These are phyloP conservation scores for Fragilaria crotonensis DNA, from an alignment of 108 stramenopile species.

Conservation along the genomic window DNA sequence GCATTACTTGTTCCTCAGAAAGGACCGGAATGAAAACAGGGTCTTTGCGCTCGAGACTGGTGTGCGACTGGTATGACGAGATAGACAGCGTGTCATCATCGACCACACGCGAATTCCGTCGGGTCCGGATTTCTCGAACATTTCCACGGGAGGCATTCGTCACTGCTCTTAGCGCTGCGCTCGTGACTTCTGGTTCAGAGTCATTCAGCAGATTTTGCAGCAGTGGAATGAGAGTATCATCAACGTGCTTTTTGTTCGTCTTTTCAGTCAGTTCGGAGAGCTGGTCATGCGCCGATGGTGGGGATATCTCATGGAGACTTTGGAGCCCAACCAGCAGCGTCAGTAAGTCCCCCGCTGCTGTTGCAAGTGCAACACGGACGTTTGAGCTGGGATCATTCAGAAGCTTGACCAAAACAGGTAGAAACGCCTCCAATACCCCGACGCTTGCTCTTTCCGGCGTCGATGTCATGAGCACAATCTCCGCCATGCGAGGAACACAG, in stretches of 20 bases:
- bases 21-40: slow-evolving; percentile 84
- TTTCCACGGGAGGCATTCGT: slow-evolving; percentile 80
- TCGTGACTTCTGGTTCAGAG: slow-evolving; percentile 77
- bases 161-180: slow-evolving; percentile 82
- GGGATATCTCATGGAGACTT: slow-evolving; percentile 24
- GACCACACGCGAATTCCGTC: slow-evolving; percentile 19
- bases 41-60: slow-evolving; percentile 44
- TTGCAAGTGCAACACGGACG: slow-evolving; percentile 73
- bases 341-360: slow-evolving; percentile 76
- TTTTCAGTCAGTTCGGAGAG: no score
- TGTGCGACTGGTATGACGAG: slow-evolving; percentile 56
- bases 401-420: slow-evolving; percentile 72
- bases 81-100: slow-evolving; percentile 68
- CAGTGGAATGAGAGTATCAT: slow-evolving; percentile 76
- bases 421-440: slow-evolving; percentile 63
- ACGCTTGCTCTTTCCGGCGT: slow-evolving; percentile 14
- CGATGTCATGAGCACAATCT: slow-evolving; percentile 43
- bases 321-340: slow-evolving; percentile 73
- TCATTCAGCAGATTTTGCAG: slow-evolving; percentile 82
- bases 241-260: slow-evolving; percentile 74
- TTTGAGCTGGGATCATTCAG: slow-evolving; percentile 60
- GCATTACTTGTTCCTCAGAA: slow-evolving; percentile 73
- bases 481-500: slow-evolving; percentile 79
- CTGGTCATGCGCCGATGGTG: slow-evolving; percentile 7
- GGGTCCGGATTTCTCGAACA: slow-evolving; percentile 29